Evolutionary conservation across 179 eudicot species (phyloP), one percentile per base, ranked within the genome.

Genomic region (Spinacia oleracea): DNA sequence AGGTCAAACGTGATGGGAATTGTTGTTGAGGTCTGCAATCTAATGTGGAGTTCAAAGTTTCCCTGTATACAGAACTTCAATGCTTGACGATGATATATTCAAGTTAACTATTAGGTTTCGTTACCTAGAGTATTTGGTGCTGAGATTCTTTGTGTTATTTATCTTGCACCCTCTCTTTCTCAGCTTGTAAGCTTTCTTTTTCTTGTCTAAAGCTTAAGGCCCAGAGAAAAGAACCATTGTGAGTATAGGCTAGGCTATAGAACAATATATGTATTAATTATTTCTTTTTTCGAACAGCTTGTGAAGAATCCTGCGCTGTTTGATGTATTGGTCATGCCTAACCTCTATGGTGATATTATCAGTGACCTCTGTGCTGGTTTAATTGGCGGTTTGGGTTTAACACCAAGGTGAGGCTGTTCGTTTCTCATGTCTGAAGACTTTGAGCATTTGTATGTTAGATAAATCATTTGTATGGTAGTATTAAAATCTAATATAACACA

Each of bases 281-380:
- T 48, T n/a, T 72, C 34, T 85, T 31, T 66, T 70, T 56, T 29
- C 77, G 45, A 56, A 46, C 94, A 96, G 99, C 97, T 96, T 78
- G 99, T 96, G 88, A 96, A 96, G 91, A 96, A 96, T 87, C 99
- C 99, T 67, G 75, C 94, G 38, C 96, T 93, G 65, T 96, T 96
- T 83, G 99, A 96, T 76, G 99, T 96, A 35, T 74, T 96, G 82
- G 99, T 96, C 81, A 96, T 96, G 99, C 99, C 99, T 45, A 95
- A 95, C 78, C 93, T 95, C 69, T 95, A 95, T 84, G 98, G 98
- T 80, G 98, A 95, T 79, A 95, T 95, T 53, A 93, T 95, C 79
- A 95, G 98, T 81, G 98, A 93, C 82, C 93, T 95, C 32, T 95
- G 98, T 81, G 98, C 98, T 88, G 99, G 99, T 51, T 88, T 96